A percentile compares a stretch with the other conserved stretches of the same genome.
Evolutionary conservation across 306 rosid species (phyloP).

Genomic region (Benincasa hispida): DNA sequence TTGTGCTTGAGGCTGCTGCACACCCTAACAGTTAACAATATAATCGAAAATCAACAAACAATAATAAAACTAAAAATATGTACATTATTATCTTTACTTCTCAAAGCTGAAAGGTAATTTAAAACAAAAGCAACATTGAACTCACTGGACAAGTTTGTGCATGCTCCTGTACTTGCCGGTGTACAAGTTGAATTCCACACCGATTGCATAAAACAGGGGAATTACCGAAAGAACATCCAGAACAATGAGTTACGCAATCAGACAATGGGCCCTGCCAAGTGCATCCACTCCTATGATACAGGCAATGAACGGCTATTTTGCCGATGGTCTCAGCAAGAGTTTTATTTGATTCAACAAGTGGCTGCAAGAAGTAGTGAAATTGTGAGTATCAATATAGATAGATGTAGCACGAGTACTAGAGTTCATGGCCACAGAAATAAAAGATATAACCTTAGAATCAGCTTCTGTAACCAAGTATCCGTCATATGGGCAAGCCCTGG

Average conservation of each 20-base stretch:
- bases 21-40: slow-evolving; percentile 46
- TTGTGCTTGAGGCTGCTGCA: slow-evolving; percentile 57
- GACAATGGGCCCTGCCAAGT: slow-evolving; percentile 86
- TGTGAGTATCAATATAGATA: neutral
- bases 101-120: neutral
- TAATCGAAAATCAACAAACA: neutral
- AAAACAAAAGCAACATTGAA: slow-evolving; percentile 1
- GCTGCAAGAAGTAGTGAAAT: slow-evolving; percentile 43
- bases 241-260: slow-evolving; percentile 73
- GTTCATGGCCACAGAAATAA: neutral
- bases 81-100: neutral
- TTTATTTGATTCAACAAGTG: slow-evolving; percentile 63
- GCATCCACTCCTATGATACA: slow-evolving; percentile 91
- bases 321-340: slow-evolving; percentile 81
- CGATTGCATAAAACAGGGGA: slow-evolving; percentile 92
- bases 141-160: slow-evolving; percentile 84
- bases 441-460: slow-evolving; percentile 67
- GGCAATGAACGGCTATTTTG: slow-evolving; percentile 84
- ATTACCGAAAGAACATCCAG: slow-evolving; percentile 82
- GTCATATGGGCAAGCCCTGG: slow-evolving; percentile 90
- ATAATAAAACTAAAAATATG: neutral
- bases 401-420: neutral
- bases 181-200: slow-evolving; percentile 83
- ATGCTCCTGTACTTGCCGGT: slow-evolving; percentile 91
- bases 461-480: slow-evolving; percentile 93